Percentiles rank a stretch among this genome's conserved stretches.
phyloP scores from a whole-genome alignment of 257 asterid genomes.

The Ajuga chamaepitys region DNA sequence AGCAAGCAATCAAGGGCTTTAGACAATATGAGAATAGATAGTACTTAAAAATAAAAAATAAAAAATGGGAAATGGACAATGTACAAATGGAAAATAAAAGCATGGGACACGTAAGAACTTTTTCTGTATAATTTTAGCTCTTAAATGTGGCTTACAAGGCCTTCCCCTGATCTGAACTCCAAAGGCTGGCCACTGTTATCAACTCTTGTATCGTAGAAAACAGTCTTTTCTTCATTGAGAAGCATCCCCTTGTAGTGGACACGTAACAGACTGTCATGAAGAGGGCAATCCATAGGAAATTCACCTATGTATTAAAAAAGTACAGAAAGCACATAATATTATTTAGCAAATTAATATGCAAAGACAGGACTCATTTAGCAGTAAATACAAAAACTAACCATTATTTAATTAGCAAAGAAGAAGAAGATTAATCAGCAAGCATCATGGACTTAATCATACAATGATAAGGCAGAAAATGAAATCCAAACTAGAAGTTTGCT shows the following conservation, averaged over 20 bases:
- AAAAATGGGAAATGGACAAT: background rate
- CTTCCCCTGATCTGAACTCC: constrained; percentile 98
- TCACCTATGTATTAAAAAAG: constrained; percentile 61
- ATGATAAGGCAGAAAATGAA: background rate
- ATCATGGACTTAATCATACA: background rate
- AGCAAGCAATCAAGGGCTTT: background rate
- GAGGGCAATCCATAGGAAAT: constrained; percentile 99
- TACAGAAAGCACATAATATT: constrained; percentile 11
- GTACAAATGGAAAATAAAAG: background rate
- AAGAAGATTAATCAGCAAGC: background rate
- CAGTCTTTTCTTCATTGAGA: constrained; percentile 65
- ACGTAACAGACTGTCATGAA: constrained; percentile 79
- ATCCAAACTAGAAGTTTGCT: background rate
- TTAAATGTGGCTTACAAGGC: constrained; percentile 64
- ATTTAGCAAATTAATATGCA: constrained; percentile 11
- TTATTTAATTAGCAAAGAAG: background rate
- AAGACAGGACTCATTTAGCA: constrained; percentile 4
- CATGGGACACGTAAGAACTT: background rate
- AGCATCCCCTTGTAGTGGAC: constrained; percentile 94
- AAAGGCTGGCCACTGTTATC: constrained; percentile 71
- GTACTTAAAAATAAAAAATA: background rate
- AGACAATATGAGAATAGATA: background rate
- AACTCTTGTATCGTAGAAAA: constrained; percentile 74
- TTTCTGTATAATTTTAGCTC: background rate
- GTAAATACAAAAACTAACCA: background rate